phyloP scores from a whole-genome alignment of 345 rosid genomes.

The Hibiscus tridactylites region DNA sequence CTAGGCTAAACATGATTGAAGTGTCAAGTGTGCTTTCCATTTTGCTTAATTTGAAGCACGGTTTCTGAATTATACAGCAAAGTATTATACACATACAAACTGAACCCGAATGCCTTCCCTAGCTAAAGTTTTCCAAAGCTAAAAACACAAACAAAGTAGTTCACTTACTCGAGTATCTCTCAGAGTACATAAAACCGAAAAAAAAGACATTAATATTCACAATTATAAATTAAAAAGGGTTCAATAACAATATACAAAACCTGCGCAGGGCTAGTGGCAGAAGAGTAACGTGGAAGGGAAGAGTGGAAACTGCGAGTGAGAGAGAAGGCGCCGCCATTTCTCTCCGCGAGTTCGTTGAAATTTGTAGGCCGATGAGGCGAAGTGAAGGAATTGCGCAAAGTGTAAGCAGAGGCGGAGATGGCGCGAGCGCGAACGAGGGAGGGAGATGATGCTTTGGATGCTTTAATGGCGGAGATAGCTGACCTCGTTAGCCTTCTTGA shows the following conservation, averaged over 20 bases:
- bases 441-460: constrained; percentile 5
- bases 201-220: neutral
- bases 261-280: constrained; percentile 38
- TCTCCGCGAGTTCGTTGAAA: neutral
- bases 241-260: constrained; percentile 10
- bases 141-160: neutral
- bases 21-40: neutral
- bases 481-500: constrained; percentile 32
- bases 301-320: constrained; percentile 27
- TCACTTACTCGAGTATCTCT: neutral
- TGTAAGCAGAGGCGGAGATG: constrained; percentile 12
- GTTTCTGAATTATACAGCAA: neutral
- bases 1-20: neutral
- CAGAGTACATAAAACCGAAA: neutral
- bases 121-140: neutral
- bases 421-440: constrained; percentile 19
- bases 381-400: neutral
- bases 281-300: constrained; percentile 28
- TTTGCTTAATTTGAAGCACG: no score
- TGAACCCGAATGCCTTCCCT: neutral
- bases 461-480: constrained; percentile 18
- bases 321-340: constrained; percentile 12
- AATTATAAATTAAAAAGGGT: neutral
- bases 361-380: neutral
- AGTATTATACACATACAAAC: neutral